A percentile compares a stretch with the other conserved stretches of the same genome.
phyloP scores from a whole-genome alignment of 202 grass and related monocot genomes.

The Musa balbisiana region DNA sequence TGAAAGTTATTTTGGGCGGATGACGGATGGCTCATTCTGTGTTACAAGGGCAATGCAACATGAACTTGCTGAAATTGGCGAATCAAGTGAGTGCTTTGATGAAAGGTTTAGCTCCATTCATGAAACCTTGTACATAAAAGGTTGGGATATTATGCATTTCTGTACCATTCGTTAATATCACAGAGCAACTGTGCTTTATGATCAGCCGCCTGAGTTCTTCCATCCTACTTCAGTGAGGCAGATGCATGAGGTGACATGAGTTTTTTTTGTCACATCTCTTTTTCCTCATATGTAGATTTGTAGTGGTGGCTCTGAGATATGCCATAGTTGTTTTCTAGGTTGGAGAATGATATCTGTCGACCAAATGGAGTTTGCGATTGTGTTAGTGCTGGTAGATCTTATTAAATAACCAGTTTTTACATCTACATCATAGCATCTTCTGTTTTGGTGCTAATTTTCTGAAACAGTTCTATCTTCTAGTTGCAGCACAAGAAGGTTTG shows the following conservation, averaged over 20 bases:
- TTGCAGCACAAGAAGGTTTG: conserved; percentile 31
- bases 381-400: conserved; percentile 58
- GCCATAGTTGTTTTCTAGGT: conserved; percentile 77
- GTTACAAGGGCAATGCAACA: conserved; percentile 97
- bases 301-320: conserved; percentile 22
- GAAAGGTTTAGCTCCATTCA: neutral
- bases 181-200: conserved; percentile 88
- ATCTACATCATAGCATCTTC: neutral
- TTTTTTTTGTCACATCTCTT: conserved; percentile 4
- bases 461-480: conserved; percentile 6
- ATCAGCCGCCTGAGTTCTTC: conserved; percentile 96
- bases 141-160: neutral
- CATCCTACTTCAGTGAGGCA: conserved; percentile 64
- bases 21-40: conserved; percentile 77
- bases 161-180: conserved; percentile 21
- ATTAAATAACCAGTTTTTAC: conserved; percentile 19
- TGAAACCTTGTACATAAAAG: neutral
- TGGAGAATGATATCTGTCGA: conserved; percentile 52
- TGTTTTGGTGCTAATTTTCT: neutral
- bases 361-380: conserved; percentile 62
- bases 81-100: conserved; percentile 52
- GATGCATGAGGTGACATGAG: conserved; percentile 66
- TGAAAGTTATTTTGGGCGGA: conserved; percentile 71
- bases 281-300: conserved; percentile 10
- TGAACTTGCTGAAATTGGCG: conserved; percentile 97